Conservation (phyloP, 2,329 filamentous ascomycete genomes). For the Trematosphaeria pertusa region DNA sequence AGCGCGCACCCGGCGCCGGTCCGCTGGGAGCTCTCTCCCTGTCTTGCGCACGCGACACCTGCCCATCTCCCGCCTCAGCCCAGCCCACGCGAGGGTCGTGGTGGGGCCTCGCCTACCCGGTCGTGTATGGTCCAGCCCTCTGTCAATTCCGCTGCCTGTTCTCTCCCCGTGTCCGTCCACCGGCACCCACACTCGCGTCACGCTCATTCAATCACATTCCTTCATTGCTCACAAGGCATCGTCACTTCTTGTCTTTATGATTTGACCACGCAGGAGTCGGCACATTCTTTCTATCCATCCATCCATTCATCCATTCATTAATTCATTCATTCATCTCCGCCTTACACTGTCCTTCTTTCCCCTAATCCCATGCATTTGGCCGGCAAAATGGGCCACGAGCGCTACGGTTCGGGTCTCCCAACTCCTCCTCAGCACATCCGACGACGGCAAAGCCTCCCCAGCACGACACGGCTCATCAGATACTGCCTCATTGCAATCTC, state of each 20-base stretch:
- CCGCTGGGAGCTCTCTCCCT: background rate
- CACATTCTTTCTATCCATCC: background rate
- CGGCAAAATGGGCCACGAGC: slow-evolving; percentile 1
- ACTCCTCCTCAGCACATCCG: slow-evolving; percentile 2
- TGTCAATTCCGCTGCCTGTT: no score
- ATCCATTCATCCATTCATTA: background rate
- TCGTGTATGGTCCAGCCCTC: background rate
- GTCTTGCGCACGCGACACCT: slow-evolving; percentile 7
- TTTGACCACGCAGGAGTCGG: no score
- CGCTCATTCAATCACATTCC: background rate
- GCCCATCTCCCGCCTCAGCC: background rate
- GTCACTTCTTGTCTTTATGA: background rate
- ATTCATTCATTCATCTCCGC: no score
- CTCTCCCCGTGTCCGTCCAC: no score
- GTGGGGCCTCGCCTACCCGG: no score
- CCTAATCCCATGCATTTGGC: background rate
- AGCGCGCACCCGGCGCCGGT: background rate
- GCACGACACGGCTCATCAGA: slow-evolving; percentile 7
- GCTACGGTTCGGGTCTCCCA: background rate
- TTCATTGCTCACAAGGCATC: background rate
- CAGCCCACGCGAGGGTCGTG: background rate
- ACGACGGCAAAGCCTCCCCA: slow-evolving; percentile 4
- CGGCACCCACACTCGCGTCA: background rate
- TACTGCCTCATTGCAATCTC: slow-evolving; percentile 6
- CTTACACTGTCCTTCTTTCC: no score